Evolutionary conservation across 2,329 filamentous ascomycete genomes (phyloP).

Genomic region (Fusarium staphyleae): DNA sequence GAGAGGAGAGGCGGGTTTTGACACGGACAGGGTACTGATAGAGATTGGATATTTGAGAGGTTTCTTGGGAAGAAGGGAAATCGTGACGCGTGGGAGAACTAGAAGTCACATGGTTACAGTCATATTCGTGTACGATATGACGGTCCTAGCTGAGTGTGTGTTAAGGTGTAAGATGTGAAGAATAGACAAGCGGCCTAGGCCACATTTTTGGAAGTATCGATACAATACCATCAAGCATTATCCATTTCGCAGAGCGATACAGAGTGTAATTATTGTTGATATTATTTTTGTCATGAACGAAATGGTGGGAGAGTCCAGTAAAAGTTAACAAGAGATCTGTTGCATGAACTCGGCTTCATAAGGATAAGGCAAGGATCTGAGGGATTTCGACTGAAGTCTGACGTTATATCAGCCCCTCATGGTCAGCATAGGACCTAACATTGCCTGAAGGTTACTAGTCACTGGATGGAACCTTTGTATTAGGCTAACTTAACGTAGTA

Average conservation of each 20-base stretch:
- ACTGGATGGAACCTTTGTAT: slow-evolving; percentile 15
- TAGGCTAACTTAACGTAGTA: no score
- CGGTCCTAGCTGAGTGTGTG: slow-evolving; percentile 13
- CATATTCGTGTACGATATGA: slow-evolving; percentile 26
- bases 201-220: slow-evolving; percentile 8
- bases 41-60: slow-evolving; percentile 18
- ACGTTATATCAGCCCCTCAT: no score
- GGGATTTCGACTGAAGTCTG: no score
- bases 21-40: slow-evolving; percentile 20
- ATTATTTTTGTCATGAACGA: no score
- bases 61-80: slow-evolving; percentile 17
- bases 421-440: slow-evolving; percentile 1
- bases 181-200: slow-evolving; percentile 27
- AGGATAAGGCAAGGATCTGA: no score
- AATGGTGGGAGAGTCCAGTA: no score
- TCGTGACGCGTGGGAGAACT: slow-evolving; percentile 14
- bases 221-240: not conserved
- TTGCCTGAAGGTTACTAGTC: slow-evolving; percentile 17
- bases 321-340: no score
- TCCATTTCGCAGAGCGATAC: no score
- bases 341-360: no score
- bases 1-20: slow-evolving; percentile 25
- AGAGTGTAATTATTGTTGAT: no score
- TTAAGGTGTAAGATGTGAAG: slow-evolving; percentile 19
- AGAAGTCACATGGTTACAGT: slow-evolving; percentile 8